Percentiles rank a stretch among this genome's conserved stretches.
Conservation (phyloP, 1,139 yeast genomes). For the Pichia sp. region DNA sequence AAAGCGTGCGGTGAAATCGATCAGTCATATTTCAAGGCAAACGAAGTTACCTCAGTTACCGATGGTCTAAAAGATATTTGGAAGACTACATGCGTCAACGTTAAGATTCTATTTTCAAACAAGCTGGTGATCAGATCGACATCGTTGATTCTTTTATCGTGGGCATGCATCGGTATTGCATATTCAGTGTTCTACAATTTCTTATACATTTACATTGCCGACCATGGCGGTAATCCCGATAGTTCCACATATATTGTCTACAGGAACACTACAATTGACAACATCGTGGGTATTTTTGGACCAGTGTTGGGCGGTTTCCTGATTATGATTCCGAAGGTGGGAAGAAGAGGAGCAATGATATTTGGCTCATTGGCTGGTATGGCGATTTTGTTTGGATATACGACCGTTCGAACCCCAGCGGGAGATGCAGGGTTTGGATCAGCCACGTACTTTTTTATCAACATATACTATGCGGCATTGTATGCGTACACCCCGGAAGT, state of each 20-base stretch:
- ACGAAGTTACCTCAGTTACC: slow-evolving; percentile 10
- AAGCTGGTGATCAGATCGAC: slow-evolving; percentile 35
- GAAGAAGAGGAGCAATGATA: slow-evolving; percentile 48
- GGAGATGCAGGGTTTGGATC: slow-evolving; percentile 47
- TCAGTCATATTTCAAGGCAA: slow-evolving; percentile 9
- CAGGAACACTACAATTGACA: slow-evolving; percentile 44
- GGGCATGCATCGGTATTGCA: slow-evolving; percentile 45
- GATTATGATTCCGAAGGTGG: slow-evolving; percentile 37
- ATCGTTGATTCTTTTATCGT: slow-evolving; percentile 33
- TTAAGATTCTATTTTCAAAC: slow-evolving; percentile 32
- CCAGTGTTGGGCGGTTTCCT: slow-evolving; percentile 46
- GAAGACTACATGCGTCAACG: slow-evolving; percentile 23
- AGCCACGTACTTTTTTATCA: slow-evolving; percentile 40
- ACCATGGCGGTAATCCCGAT: slow-evolving; percentile 38
- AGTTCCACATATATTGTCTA: slow-evolving; percentile 34
- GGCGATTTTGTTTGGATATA: slow-evolving; percentile 50
- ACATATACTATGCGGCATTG: slow-evolving; percentile 46
- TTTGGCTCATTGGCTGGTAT: slow-evolving; percentile 47
- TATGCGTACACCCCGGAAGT: slow-evolving; percentile 56
- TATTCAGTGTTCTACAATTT: slow-evolving; percentile 45
- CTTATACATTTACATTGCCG: slow-evolving; percentile 38
- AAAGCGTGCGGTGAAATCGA: slow-evolving; percentile 34
- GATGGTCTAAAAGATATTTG: slow-evolving; percentile 16
- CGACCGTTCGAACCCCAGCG: slow-evolving; percentile 41
- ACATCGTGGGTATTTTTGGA: slow-evolving; percentile 45